Base-by-base conservation (phyloP, 106 monocot genomes). In the Ottelia alismoides region DNA sequence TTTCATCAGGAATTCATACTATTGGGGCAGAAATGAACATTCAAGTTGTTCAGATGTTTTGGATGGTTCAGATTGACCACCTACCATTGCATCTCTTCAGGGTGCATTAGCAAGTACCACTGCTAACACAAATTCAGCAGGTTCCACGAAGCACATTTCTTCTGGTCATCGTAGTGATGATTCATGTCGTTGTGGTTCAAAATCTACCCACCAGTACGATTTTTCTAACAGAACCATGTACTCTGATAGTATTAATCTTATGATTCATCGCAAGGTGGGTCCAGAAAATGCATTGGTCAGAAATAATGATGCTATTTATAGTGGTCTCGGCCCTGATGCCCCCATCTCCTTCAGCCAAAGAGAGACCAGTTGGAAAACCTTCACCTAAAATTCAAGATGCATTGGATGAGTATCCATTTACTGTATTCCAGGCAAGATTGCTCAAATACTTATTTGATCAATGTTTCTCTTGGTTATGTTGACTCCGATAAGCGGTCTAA, bases 321-420 rank as follows among this genome's bases (percentile, higher is more conserved):
- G 74, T 64, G 69, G 69, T 9, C 35, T 75, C 43, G 74, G 74
- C 25, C 64, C 69, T 30, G 74, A 75, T 58, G 18, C 69, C 74
- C 58, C 74, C 74, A 45, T 68, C 64, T 22, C 53, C 69, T 22
- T 75, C 74, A 4, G 22, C 25, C 11, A 69, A 69, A 17, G 74
- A 64, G 2, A 75, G 57, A 52, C 52, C 68, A 40, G 44, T 52
- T 40, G 51, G 27, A 23, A 62, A 48, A 32, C 45, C 51, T n/a
- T 56, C 63, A 23, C 48, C 56, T 18, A 52, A 47, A 22, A 24
- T 20, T 31, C 44, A 52, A 9, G 65, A 47, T 47, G 20, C 64
- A 25, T 45, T 45, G 0, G 23, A n/a, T n/a, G n/a, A 24, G 21
- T 69, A 68, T 47, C 69, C 74, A 12, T 61, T 53, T 63, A 53